Conservation (phyloP, 2,329 filamentous ascomycete genomes). For the Endoconidiophora laricicola region DNA sequence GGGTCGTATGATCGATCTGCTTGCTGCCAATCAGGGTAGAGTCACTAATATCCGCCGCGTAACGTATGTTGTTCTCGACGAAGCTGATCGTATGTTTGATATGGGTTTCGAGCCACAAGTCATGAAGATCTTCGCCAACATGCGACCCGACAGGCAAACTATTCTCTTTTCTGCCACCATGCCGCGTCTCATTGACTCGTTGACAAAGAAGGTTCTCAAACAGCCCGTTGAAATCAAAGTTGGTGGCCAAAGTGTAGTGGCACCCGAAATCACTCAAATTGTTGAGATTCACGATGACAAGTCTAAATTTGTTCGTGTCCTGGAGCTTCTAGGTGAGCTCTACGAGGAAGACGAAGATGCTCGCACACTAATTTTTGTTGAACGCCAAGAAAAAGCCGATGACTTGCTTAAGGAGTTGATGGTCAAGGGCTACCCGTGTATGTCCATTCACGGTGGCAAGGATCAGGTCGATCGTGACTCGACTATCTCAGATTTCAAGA, state of each 20-base stretch:
- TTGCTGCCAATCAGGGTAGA: constrained; percentile 84
- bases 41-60: constrained; percentile 82
- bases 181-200: constrained; percentile 76
- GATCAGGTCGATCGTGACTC: constrained; percentile 88
- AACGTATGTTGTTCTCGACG: constrained; percentile 88
- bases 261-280: constrained; percentile 81
- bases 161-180: constrained; percentile 95
- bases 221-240: constrained; percentile 85
- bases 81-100: constrained; percentile 98
- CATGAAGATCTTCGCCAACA: constrained; percentile 85
- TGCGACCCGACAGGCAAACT: constrained; percentile 82
- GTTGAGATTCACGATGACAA: constrained; percentile 75
- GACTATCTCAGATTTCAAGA: constrained; percentile 86
- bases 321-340: constrained; percentile 74
- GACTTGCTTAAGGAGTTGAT: constrained; percentile 61
- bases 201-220: constrained; percentile 75
- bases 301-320: constrained; percentile 65
- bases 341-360: constrained; percentile 81
- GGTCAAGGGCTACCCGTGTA: constrained; percentile 74
- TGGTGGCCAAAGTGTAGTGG: constrained; percentile 73
- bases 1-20: constrained; percentile 84
- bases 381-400: constrained; percentile 80
- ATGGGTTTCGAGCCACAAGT: constrained; percentile 99
- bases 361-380: constrained; percentile 78
- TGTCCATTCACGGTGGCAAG: constrained; percentile 87